Evolutionary conservation across 2,329 filamentous ascomycete species (phyloP), one percentile per base, ranked within the genome.

Genomic region (Helotiales sp.): DNA sequence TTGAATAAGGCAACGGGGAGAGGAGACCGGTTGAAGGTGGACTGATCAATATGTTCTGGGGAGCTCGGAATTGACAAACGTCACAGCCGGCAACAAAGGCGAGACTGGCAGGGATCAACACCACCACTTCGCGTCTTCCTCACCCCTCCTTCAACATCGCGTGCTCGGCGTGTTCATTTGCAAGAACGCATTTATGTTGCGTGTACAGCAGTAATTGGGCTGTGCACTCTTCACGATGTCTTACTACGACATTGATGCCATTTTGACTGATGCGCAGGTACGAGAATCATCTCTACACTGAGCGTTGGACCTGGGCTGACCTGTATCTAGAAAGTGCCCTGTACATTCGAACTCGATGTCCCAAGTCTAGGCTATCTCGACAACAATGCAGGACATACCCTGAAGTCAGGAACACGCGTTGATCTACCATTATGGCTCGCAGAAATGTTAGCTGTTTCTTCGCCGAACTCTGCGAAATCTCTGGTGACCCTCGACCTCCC

Each of bases 381-480:
- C 75, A 92, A 92, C 69, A 93, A 91, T 69, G 82, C 89, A 24
- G 72, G 75, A 2, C 76, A 81, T 30, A 75, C 89, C 71, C 87
- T 98, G 67, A 95, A 93, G 73, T 76, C 87, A 54, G 90, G 90
- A 59, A 93, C 91, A 0, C 86, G 87, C 42, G 81, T 98, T 47
- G 84, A 89, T 61, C 85, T 98, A 1, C 95, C 95, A 1, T 81
- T 98, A 64, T 99, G 95, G 95, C 86, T 99, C 12, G 92, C 89
- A 65, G 91, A 96, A 74, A 93, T 97, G 83, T 89, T 99, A 52
- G 90, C 91, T 29, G 83, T 96, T 44, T 86, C 84, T 62, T 81
- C 79, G 27, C 74, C 72, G 49, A 71, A 58, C 58, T 67, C 64
- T 56, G 70, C 75, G 57, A 77, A 75, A 50, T 83, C 88, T 6